These are phyloP conservation scores for Moesziomyces globuligerus DNA, from an alignment of 1,284 basidiomycete species.

Conservation along the genomic window DNA sequence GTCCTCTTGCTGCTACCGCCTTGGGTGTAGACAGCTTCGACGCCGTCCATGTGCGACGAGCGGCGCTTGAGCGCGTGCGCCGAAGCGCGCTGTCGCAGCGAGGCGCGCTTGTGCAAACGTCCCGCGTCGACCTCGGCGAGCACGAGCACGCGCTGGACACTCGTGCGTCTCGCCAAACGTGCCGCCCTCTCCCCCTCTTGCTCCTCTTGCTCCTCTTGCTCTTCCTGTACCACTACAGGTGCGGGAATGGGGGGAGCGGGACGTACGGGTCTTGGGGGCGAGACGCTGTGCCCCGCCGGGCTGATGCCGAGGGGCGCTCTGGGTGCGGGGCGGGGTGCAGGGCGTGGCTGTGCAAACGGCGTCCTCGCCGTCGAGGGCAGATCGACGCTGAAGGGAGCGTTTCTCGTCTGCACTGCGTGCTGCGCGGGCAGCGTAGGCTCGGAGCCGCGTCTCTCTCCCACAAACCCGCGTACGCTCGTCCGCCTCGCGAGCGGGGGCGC, in stretches of 20 bases:
- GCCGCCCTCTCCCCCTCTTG: background rate
- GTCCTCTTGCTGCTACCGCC: slow-evolving; percentile 15
- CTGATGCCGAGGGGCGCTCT: background rate
- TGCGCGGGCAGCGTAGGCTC: slow-evolving; percentile 7
- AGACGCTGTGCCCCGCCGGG: background rate
- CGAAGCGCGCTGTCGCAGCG: slow-evolving; percentile 9
- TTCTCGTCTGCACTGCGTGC: background rate
- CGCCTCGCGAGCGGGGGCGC: slow-evolving; percentile 6
- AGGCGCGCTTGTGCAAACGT: slow-evolving; percentile 11
- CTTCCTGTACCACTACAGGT: too few species aligned
- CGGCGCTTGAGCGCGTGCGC: slow-evolving; percentile 16
- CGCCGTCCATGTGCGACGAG: slow-evolving; percentile 16
- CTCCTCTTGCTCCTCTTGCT: background rate
- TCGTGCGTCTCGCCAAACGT: slow-evolving; percentile 9
- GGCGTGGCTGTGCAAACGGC: slow-evolving; percentile 12
- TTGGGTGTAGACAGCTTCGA: too few species aligned
- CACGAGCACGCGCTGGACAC: slow-evolving; percentile 35
- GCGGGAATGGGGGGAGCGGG: slow-evolving; percentile 7
- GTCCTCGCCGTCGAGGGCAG: slow-evolving; percentile 5
- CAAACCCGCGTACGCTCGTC: slow-evolving; percentile 12
- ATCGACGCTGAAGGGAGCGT: slow-evolving; percentile 21
- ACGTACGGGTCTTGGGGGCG: slow-evolving; percentile 15
- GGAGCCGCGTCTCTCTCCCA: slow-evolving; percentile 10
- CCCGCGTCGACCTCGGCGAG: slow-evolving; percentile 16
- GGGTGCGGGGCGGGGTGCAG: slow-evolving; percentile 8